A percentile compares a stretch with the other conserved stretches of the same genome.
These are phyloP conservation scores for Backusella circina DNA, from an alignment of 192 early-diverging fungal genomes.

Conservation along the genomic window DNA sequence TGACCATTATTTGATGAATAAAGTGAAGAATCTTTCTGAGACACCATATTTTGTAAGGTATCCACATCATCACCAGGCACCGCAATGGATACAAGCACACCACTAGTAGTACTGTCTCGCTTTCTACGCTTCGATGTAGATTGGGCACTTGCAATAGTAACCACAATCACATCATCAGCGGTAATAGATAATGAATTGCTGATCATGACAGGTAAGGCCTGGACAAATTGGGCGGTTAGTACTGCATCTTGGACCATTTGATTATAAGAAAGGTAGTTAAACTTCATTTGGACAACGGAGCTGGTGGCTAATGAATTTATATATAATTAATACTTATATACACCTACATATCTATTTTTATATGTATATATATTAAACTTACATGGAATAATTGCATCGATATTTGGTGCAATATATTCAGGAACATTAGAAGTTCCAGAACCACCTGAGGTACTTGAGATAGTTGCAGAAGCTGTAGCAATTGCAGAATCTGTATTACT, in stretches of 20 bases:
- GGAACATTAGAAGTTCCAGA: conserved; percentile 1
- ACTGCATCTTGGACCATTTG: conserved; percentile 29
- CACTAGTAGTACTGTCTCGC: neutral
- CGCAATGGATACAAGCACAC: conserved; percentile 27
- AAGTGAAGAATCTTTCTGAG: neutral
- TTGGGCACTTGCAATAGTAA: conserved; percentile 16
- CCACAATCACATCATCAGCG: conserved; percentile 25
- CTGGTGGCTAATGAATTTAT: neutral
- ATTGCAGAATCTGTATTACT: neutral
- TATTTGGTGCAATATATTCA: conserved; percentile 28
- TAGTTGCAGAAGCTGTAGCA: neutral
- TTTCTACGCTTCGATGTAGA: neutral
- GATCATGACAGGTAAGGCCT: conserved; percentile 19
- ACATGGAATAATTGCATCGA: conserved; percentile 21
- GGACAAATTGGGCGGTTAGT: conserved; percentile 28
- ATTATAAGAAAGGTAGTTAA: conserved; percentile 22
- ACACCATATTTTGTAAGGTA: conserved; percentile 9
- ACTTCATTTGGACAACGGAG: conserved; percentile 12
- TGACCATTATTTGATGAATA: conserved; percentile 20
- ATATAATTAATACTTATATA: neutral
- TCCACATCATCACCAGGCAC: conserved; percentile 15
- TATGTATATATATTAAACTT: neutral
- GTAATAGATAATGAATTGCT: conserved; percentile 3
- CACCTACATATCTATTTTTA: neutral
- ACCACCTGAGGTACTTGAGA: neutral